phyloP scores from a whole-genome alignment of 2,329 filamentous ascomycete species.

The Zalaria sp. region DNA sequence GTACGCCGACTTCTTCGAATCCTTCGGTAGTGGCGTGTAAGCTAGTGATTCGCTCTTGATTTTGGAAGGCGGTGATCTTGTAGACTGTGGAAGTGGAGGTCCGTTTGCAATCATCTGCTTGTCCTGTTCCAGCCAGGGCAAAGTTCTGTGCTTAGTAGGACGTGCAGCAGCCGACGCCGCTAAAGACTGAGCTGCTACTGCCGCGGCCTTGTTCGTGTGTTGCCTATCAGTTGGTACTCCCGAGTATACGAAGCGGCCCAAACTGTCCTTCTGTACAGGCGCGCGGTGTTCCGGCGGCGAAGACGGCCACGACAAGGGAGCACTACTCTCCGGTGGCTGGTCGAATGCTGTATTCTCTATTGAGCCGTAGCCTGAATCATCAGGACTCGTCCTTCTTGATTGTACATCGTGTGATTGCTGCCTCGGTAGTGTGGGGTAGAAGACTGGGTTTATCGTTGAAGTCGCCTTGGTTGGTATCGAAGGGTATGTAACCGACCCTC shows the following conservation, averaged over 20 bases:
- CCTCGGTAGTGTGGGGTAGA: conserved; percentile 16
- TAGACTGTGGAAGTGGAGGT: conserved; percentile 7
- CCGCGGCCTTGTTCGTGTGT: conserved; percentile 4
- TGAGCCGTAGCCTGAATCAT: conserved; percentile 13
- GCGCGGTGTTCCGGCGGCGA: conserved; percentile 26
- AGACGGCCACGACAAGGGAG: conserved; percentile 55
- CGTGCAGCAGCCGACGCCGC: conserved; percentile 12
- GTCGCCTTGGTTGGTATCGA: conserved; percentile 20
- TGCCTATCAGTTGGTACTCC: not conserved
- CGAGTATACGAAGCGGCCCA: no score
- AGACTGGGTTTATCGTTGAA: conserved; percentile 6
- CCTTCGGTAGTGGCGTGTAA: conserved; percentile 31
- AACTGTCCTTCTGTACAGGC: conserved; percentile 10
- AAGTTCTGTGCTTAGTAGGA: conserved; percentile 44
- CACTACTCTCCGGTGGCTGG: conserved; percentile 35
- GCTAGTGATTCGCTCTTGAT: conserved; percentile 1
- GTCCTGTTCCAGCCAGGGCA: conserved; percentile 7
- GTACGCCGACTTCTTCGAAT: conserved; percentile 25
- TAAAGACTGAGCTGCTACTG: not conserved
- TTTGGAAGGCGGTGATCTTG: conserved; percentile 6
- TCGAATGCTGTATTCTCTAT: conserved; percentile 4
- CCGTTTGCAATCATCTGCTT: conserved; percentile 11
- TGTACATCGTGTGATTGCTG: conserved; percentile 7
- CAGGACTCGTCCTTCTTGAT: not conserved
- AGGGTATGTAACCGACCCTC: conserved; percentile 27